Evolutionary conservation across 2,329 filamentous ascomycete species (phyloP).

Genomic region (Aspergillaceae sp.): DNA sequence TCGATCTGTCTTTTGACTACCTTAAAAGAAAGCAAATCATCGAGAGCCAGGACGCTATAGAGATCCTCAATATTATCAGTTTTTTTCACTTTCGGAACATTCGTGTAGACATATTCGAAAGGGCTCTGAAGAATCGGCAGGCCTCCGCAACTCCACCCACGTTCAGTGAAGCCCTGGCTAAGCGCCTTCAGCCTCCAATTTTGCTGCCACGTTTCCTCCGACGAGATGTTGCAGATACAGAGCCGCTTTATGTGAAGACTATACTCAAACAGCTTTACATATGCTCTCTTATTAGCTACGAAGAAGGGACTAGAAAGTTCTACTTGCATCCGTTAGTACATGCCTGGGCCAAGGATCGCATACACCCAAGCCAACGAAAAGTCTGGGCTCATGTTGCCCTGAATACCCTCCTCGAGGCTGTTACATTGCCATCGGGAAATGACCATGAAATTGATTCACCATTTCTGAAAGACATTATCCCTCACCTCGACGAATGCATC

Average conservation of each 20-base stretch:
- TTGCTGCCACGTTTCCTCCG: slow-evolving; percentile 1
- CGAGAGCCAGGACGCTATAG: slow-evolving; percentile 5
- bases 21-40: slow-evolving; percentile 3
- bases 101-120: slow-evolving; percentile 5
- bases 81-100: slow-evolving; percentile 8
- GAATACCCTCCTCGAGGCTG: slow-evolving; percentile 9
- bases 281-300: slow-evolving; percentile 11
- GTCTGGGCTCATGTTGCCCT: slow-evolving; percentile 7
- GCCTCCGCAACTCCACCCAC: not conserved
- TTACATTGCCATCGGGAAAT: slow-evolving; percentile 6
- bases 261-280: slow-evolving; percentile 9
- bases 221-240: slow-evolving; percentile 1
- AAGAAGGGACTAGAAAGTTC: slow-evolving; percentile 13
- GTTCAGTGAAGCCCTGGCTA: not conserved
- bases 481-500: slow-evolving; percentile 14
- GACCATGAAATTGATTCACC: slow-evolving; percentile 5
- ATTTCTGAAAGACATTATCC: slow-evolving; percentile 16
- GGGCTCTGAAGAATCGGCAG: slow-evolving; percentile 4
- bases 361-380: slow-evolving; percentile 9
- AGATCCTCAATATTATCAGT: slow-evolving; percentile 6
- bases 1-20: slow-evolving; percentile 4
- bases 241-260: slow-evolving; percentile 4
- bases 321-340: slow-evolving; percentile 29
- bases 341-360: slow-evolving; percentile 20
- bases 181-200: slow-evolving; percentile 1